Evolutionary conservation across 1,139 yeast genomes (phyloP).

Genomic region (Geotrichum histeridarum): DNA sequence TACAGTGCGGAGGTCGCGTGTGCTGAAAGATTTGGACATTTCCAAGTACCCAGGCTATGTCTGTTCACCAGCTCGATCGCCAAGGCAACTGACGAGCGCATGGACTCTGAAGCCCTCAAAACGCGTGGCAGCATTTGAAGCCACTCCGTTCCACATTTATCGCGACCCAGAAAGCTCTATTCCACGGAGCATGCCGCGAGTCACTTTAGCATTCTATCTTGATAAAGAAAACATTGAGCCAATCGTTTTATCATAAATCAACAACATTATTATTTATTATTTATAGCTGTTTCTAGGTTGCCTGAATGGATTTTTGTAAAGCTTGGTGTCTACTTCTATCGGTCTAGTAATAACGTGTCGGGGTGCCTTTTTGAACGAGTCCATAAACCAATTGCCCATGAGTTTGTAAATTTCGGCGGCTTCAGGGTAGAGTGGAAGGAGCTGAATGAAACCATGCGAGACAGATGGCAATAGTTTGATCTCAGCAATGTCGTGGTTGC

Average conservation of each 20-base stretch:
- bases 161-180: no score
- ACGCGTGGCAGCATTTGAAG: no score
- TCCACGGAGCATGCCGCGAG: no score
- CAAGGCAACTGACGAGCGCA: no score
- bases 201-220: no score
- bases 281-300: not conserved
- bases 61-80: not conserved
- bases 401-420: conserved; percentile 29
- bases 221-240: no score
- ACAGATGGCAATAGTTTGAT: conserved; percentile 39
- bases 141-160: no score
- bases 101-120: no score
- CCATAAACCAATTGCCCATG: conserved; percentile 24
- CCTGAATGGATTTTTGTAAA: conserved; percentile 2
- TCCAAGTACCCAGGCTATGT: conserved; percentile 2
- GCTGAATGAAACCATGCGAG: conserved; percentile 45
- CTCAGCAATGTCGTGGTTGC: conserved; percentile 26
- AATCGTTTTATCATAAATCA: no score
- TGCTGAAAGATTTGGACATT: not conserved
- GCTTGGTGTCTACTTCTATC: not conserved
- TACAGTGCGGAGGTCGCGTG: not conserved
- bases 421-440: conserved; percentile 40
- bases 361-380: conserved; percentile 19
- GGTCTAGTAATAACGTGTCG: not conserved
- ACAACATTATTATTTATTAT: not conserved